phyloP scores from a whole-genome alignment of 768 basidiomycete genomes.

The Lactifluus piperatus region DNA sequence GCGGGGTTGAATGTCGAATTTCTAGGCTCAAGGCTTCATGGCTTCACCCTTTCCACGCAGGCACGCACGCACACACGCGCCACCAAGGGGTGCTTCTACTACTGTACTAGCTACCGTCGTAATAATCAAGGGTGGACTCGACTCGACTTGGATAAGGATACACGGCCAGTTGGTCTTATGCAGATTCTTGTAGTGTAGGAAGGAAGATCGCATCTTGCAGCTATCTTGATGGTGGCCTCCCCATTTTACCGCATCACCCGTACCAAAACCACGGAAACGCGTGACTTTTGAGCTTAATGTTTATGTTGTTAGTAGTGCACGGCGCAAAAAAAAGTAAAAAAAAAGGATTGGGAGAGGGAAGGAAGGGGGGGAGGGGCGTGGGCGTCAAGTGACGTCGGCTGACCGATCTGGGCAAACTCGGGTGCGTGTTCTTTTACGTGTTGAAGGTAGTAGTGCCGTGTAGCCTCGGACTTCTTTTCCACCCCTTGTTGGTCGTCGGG shows the following conservation, averaged over 20 bases:
- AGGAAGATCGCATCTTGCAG: background rate
- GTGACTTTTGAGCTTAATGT: too few species aligned
- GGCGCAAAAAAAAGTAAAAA: too few species aligned
- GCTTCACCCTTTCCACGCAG: background rate
- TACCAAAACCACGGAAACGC: too few species aligned
- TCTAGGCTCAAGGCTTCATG: background rate
- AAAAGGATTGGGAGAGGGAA: too few species aligned
- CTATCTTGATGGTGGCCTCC: too few species aligned
- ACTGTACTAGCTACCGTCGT: background rate
- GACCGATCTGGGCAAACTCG: too few species aligned
- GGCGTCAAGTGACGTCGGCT: background rate
- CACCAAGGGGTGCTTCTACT: background rate
- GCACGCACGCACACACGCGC: too few species aligned
- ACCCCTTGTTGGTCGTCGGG: background rate
- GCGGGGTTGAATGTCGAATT: background rate
- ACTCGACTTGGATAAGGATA: background rate
- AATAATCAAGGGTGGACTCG: background rate
- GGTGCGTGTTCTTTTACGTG: conserved; percentile 15
- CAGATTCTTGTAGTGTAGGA: too few species aligned
- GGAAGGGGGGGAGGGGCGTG: too few species aligned
- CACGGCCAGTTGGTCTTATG: background rate
- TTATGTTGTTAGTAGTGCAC: too few species aligned
- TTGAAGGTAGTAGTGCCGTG: background rate
- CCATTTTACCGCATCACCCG: too few species aligned
- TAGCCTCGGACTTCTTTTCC: background rate